Percentiles rank a stretch among this genome's conserved stretches.
Conservation (phyloP, 164 flowering plant genomes). For the Buxus sempervirens region DNA sequence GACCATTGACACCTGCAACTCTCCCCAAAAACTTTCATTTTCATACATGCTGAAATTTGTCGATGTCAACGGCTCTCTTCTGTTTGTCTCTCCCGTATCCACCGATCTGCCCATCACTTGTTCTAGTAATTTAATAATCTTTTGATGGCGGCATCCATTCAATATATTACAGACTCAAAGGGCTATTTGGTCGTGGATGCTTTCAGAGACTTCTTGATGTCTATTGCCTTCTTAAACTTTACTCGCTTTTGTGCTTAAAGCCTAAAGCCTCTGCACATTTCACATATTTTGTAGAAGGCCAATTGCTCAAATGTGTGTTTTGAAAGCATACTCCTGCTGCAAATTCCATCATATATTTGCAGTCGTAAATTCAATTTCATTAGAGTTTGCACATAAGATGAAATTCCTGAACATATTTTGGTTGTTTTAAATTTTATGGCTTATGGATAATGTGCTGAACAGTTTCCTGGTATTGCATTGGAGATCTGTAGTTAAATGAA, state of each 20-base stretch:
- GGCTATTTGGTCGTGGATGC: not conserved
- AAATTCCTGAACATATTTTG: constrained; percentile 13
- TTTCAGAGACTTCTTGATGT: constrained; percentile 9
- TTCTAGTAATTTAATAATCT: not conserved
- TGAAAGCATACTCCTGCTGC: not conserved
- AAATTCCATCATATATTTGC: constrained; percentile 17
- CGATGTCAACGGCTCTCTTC: not conserved
- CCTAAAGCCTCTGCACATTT: constrained; percentile 16
- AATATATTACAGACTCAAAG: constrained; percentile 7
- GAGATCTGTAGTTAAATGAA: constrained; percentile 17
- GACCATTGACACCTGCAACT: too few relatives aligned
- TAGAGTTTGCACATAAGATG: constrained; percentile 12
- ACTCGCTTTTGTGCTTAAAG: constrained; percentile 17
- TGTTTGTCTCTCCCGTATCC: not conserved
- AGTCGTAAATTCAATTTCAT: constrained; percentile 12
- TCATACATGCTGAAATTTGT: not conserved
- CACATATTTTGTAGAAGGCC: constrained; percentile 4
- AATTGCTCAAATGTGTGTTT: constrained; percentile 10
- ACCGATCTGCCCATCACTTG: constrained; percentile 12
- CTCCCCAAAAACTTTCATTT: too few relatives aligned
- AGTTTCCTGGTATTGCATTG: constrained; percentile 10
- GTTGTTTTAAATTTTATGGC: constrained; percentile 14
- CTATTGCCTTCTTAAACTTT: constrained; percentile 13
- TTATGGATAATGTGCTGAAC: constrained; percentile 8
- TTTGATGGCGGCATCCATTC: constrained; percentile 1